These are phyloP conservation scores for Apophysomyces sp. DNA, from an alignment of 371 early-diverging fungal species.

Conservation along the genomic window DNA sequence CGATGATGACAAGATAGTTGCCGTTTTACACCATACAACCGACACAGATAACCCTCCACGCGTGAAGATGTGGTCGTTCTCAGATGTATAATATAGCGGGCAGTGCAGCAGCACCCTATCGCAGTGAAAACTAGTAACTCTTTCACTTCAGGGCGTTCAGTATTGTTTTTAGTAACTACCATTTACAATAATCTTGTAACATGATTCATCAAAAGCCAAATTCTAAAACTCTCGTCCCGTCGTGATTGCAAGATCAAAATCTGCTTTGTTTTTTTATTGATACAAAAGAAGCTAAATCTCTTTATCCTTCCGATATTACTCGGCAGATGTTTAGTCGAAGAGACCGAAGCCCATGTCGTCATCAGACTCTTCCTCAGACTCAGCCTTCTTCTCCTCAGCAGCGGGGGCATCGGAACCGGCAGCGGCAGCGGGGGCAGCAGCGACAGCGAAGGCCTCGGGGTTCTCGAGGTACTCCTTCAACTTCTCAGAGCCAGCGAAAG, in stretches of 20 bases:
- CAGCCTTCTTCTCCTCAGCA: conserved; percentile 41
- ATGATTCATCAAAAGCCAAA: too few species aligned
- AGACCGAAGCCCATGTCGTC: conserved; percentile 87
- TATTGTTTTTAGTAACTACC: too few species aligned
- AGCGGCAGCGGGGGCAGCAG: conserved; percentile 61
- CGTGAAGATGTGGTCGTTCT: background rate
- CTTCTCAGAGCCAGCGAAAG: conserved; percentile 90
- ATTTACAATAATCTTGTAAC: too few species aligned
- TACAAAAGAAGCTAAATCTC: background rate
- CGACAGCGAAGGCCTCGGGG: conserved; percentile 82
- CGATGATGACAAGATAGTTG: conserved; percentile 36
- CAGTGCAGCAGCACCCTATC: too few species aligned
- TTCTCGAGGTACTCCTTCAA: conserved; percentile 90
- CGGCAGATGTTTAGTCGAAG: conserved; percentile 63
- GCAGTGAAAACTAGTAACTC: too few species aligned
- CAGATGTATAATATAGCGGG: background rate
- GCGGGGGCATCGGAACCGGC: conserved; percentile 49
- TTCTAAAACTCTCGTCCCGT: too few species aligned
- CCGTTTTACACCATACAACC: conserved; percentile 12
- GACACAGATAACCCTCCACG: background rate
- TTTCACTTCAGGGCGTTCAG: too few species aligned
- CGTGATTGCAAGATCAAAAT: background rate
- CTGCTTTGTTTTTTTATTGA: background rate
- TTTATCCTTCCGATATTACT: background rate
- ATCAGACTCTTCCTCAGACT: conserved; percentile 74